A percentile compares a stretch with the other conserved stretches of the same genome.
phyloP scores from a whole-genome alignment of 192 early-diverging fungal genomes.

The Funneliformis mosseae region DNA sequence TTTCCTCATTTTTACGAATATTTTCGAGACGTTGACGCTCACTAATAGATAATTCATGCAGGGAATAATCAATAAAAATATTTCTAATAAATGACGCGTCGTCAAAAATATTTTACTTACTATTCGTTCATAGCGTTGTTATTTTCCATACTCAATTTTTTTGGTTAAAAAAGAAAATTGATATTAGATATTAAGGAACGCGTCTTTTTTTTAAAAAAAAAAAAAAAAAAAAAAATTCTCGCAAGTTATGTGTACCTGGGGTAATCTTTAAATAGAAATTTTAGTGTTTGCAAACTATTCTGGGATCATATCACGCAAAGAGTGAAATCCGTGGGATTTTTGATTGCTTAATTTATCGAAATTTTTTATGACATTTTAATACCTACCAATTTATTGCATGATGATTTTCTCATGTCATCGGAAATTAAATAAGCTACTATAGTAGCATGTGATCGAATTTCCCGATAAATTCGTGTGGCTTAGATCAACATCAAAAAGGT shows the following conservation, averaged over 20 bases:
- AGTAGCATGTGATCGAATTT: too few species aligned
- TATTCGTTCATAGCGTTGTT: not conserved
- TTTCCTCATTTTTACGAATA: constrained; percentile 44
- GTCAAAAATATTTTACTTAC: not conserved
- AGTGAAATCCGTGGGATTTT: not conserved
- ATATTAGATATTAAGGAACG: not conserved
- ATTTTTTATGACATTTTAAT: too few species aligned
- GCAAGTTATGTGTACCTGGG: too few species aligned
- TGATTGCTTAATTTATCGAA: too few species aligned
- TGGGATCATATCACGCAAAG: not conserved
- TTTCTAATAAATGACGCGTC: constrained; percentile 5
- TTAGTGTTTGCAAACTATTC: not conserved
- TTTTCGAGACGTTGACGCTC: constrained; percentile 47
- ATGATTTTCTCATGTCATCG: too few species aligned
- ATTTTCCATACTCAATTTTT: not conserved
- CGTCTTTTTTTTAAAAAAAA: not conserved
- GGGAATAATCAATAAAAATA: not conserved
- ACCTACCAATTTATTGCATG: too few species aligned
- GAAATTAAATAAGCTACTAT: too few species aligned
- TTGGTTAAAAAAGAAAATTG: not conserved
- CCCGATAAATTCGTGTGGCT: not conserved
- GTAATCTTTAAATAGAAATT: not conserved
- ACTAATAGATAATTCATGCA: constrained; percentile 19
- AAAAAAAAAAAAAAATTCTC: not conserved
- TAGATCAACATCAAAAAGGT: not conserved